Evolutionary conservation across 2,329 filamentous ascomycete genomes (phyloP), one percentile per base, ranked within the genome.

Genomic region (Ciborinia camelliae): DNA sequence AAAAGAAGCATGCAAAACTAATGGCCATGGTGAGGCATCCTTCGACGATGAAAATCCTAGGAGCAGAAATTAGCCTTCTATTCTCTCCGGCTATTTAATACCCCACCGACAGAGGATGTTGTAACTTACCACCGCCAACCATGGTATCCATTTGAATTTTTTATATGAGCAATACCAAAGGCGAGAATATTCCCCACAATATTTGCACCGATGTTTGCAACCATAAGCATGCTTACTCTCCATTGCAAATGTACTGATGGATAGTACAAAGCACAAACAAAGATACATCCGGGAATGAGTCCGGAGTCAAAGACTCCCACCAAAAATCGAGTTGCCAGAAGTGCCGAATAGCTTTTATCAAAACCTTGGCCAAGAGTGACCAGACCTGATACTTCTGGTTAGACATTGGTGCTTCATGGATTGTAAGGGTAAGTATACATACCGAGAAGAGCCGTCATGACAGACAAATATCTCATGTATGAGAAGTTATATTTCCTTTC

Each of bases 281-380:
- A 81, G 48, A 81, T 75, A 51, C 79, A 78, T 14, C 81, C 73
- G 0, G 81, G 81, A 57, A 82, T 76, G 4, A 82, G 73, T 3
- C 81, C 81, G 1, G 79, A 79, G 67, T 82, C 81, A 18, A 81
- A 76, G 1, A 77, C 71, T 1, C 81, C 81, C 8, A 82, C 73
- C 14, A 82, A 72, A 39, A 81, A 77, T 30, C 65, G 84, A 9
- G 90, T 91, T 0, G 87, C 82, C 60, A 96, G 81, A 35, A 97
- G 79, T 1, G 91, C 91, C 50, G 81, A 79, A 77, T 92, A 96
- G 73, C 85, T 95, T n/a, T 68, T 59, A 3, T 71, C 69, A 28
- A 74, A 73, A 2, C 68, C 73, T 62, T 73, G 72, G 14, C 66
- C 67, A 2, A 73, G 57, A 6, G 72, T 74, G 23, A 72, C 66